A percentile compares a stretch with the other conserved stretches of the same genome.
These are phyloP conservation scores for Chlorella sp. DNA, from an alignment of 139 green algal species.

Conservation along the genomic window DNA sequence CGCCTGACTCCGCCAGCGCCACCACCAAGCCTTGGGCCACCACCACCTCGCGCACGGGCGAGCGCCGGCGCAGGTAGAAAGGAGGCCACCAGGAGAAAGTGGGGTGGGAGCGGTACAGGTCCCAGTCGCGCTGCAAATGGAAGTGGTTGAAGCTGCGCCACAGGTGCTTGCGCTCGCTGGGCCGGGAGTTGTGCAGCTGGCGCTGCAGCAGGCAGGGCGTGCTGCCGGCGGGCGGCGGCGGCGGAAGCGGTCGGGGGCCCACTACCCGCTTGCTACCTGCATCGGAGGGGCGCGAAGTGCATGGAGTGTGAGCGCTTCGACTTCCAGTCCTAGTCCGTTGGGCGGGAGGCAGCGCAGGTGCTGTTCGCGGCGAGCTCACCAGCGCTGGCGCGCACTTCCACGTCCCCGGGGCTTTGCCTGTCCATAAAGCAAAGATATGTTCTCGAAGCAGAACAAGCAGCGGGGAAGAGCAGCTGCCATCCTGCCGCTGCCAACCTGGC, in stretches of 20 bases:
- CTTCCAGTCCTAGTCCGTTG: neutral
- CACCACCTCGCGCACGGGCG: neutral
- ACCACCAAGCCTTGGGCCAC: neutral
- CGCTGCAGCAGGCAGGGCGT: neutral
- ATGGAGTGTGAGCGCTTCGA: neutral
- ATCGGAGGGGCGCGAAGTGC: neutral
- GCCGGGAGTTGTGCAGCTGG: neutral
- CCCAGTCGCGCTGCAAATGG: neutral
- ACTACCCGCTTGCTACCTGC: slow-evolving; percentile 9
- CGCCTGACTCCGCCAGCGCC: neutral
- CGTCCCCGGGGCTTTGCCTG: neutral
- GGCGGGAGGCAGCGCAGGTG: neutral
- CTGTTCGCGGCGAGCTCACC: neutral
- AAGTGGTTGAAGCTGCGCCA: neutral
- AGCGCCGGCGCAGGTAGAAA: neutral
- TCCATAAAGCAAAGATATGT: neutral
- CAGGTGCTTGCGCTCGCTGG: neutral
- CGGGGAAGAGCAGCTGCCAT: no score
- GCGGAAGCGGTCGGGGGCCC: neutral
- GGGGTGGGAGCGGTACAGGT: neutral
- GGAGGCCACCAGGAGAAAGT: slow-evolving; percentile 1
- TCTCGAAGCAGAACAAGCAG: neutral
- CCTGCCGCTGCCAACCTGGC: no score
- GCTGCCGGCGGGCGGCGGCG: neutral
- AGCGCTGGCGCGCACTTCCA: slow-evolving; percentile 3